Percentiles rank a stretch among this genome's conserved stretches.
phyloP scores from a whole-genome alignment of 2,329 filamentous ascomycete genomes.

The Cryphonectria parasitica region DNA sequence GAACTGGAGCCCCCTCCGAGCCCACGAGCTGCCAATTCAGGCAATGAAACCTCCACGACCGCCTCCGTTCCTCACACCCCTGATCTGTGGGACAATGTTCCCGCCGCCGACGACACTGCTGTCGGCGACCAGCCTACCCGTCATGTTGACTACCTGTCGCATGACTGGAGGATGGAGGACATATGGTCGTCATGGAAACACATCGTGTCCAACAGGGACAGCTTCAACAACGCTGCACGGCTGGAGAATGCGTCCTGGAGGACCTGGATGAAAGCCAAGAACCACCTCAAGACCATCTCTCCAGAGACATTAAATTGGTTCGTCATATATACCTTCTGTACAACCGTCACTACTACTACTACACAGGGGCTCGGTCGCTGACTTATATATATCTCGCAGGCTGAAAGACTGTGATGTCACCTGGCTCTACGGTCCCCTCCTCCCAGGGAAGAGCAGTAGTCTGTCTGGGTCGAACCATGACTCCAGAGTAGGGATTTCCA shows the following conservation, averaged over 20 bases:
- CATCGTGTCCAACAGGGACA: constrained; percentile 76
- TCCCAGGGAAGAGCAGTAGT: constrained; percentile 57
- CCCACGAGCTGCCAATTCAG: constrained; percentile 54
- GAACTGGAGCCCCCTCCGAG: constrained; percentile 56
- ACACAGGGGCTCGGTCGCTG: constrained; percentile 9
- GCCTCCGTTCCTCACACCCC: constrained; percentile 64
- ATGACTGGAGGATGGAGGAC: constrained; percentile 93
- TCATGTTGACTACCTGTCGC: constrained; percentile 94
- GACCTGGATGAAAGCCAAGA: constrained; percentile 93
- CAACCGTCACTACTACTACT: not conserved
- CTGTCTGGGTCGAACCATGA: constrained; percentile 12
- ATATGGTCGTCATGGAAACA: constrained; percentile 98
- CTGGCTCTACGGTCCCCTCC: constrained; percentile 93
- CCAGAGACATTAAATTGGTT: constrained; percentile 95
- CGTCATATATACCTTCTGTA: constrained; percentile 38
- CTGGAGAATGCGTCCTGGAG: constrained; percentile 97
- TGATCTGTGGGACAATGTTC: constrained; percentile 44
- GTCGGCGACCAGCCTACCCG: constrained; percentile 75
- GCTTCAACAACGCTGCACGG: constrained; percentile 79
- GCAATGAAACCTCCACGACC: constrained; percentile 54
- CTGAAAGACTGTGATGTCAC: constrained; percentile 97
- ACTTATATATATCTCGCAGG: constrained; percentile 53
- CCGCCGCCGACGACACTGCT: constrained; percentile 79
- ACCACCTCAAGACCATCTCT: constrained; percentile 82
- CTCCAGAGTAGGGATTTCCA: constrained; percentile 54